Evolutionary conservation across 225 moss, liverwort and hornwort species (phyloP).

Genomic region (Climacium dendroides): DNA sequence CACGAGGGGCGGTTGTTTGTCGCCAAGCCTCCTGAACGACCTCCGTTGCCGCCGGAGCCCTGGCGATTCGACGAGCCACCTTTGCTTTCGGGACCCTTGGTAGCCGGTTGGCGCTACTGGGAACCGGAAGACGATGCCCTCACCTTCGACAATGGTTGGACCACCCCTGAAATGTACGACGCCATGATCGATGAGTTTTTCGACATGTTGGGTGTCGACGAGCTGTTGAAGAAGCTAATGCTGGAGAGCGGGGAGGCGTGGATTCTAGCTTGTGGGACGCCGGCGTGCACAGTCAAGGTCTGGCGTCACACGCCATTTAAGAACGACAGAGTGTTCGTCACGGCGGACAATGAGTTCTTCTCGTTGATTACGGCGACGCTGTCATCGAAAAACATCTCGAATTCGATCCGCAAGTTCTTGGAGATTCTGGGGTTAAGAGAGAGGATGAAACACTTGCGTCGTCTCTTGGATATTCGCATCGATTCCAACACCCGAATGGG

Average conservation of each 20-base stretch:
- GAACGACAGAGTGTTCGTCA: conserved; percentile 17
- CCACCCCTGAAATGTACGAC: background rate
- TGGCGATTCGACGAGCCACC: conserved; percentile 25
- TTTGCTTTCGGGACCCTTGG: background rate
- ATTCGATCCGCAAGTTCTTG: background rate
- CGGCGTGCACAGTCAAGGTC: background rate
- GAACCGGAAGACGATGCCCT: background rate
- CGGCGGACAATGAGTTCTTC: conserved; percentile 13
- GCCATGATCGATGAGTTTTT: conserved; percentile 11
- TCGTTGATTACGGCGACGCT: background rate
- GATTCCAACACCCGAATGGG: conserved; percentile 8
- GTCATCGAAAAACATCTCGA: background rate
- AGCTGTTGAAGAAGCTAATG: background rate
- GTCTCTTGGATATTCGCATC: conserved; percentile 22
- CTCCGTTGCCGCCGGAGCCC: conserved; percentile 10
- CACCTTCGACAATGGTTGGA: background rate
- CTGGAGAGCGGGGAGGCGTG: conserved; percentile 17
- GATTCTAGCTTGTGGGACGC: conserved; percentile 14
- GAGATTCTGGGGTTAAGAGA: background rate
- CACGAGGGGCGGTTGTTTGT: conserved; percentile 10
- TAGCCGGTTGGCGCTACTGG: conserved; percentile 14
- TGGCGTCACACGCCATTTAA: background rate
- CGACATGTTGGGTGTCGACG: background rate
- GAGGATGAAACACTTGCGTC: conserved; percentile 5
- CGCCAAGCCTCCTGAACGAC: conserved; percentile 3